Evolutionary conservation across 306 rosid species (phyloP), one percentile per base, ranked within the genome.

Genomic region (Inga laurina): DNA sequence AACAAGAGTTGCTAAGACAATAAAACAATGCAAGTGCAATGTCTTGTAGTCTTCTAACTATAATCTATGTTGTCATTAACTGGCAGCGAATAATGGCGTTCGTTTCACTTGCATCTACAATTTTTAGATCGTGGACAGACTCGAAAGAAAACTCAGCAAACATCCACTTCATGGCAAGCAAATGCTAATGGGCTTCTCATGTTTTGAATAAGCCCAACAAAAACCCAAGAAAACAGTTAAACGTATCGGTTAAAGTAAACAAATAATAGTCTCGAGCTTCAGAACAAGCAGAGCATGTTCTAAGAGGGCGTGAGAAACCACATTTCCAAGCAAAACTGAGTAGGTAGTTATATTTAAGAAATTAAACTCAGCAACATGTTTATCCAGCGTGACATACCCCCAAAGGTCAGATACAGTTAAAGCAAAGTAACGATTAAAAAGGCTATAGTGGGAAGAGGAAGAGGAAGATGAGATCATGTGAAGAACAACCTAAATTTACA

Each of bases 401-500:
- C 73, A 67, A 39, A 16, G 73, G 73, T 67, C 73, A 67, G 72
- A 67, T 34, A 66, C 45, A 34, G 72, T 12, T 54, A 82, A 72
- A 51, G 49, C 61, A 79, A 21, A 78, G 78, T 18, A 70, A 35
- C 3, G 12, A 43, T 51, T 12, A n/a, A 56, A 57, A 59, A 77
- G 46, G 74, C 48, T 82, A 85, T 85, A 39, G 61, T 27, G 30
- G 30, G 30, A 27, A 27, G 30, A 27, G 21, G 78, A 76, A 48
- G 10, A 39, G 21, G 75, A 76, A 48, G 10, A 39, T 41, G 85
- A 84, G 83, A 83, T 18, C 75, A 83, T 80, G 80, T 82, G 87
- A 83, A 76, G 81, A 82, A 83, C 89, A 82, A 83, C 89, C 89
- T 85, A 83, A 88, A 89, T 92, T 81, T 91, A 91, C 94, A 91